Base-by-base conservation (phyloP, 768 basidiomycete genomes). In the Leccinellum albellum region DNA sequence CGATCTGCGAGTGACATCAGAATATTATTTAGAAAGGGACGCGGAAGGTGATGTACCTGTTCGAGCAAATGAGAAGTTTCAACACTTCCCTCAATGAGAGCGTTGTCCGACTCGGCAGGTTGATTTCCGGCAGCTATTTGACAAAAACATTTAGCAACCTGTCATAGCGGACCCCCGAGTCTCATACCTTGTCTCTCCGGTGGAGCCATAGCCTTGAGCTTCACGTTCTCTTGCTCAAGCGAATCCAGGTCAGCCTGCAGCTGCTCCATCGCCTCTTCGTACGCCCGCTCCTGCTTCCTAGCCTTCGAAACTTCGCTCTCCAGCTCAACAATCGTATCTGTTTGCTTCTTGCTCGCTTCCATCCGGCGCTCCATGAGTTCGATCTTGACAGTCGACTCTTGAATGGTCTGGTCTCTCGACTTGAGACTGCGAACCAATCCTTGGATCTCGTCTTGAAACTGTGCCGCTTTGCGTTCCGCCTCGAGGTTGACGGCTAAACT, bases 241-340 rank as follows among this genome's bases (percentile, higher is more conserved):
- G 78, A 69, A 70, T 97, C 94, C 60, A 97, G 74, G 64, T 99
- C 96, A 1, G 85, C 82, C 67, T 96, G 94, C 10, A 98, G 73
- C 65, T 93, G 91, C 62, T 95, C 94, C 79, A 98, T 89, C 3
- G 94, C 92, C 64, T 96, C 94, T 69, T 93, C 90, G 64, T 95
- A 91, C 31, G 88, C 87, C 55, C 87, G 81, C 71, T 96, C 94
- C 67, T 96, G 91, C 72, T 94, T 91, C 72, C 85, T 83, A 4
- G 86, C 84, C 69, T 94, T 94, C 28, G 79, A 74, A 2, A 98
- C 76, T 64, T 95, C 88, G 31, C 69, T 73, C 74, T 98, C 94
- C 20, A 98, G 82, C 58, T 92, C 89, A 14, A 77, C 71, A 51
- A 98, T 89, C 7, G 81, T 75, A 55, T 98, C 96, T 4, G 88